A percentile compares a stretch with the other conserved stretches of the same genome.
Conservation (phyloP, 352 stramenopile species). For the Phytopythium vexans region DNA sequence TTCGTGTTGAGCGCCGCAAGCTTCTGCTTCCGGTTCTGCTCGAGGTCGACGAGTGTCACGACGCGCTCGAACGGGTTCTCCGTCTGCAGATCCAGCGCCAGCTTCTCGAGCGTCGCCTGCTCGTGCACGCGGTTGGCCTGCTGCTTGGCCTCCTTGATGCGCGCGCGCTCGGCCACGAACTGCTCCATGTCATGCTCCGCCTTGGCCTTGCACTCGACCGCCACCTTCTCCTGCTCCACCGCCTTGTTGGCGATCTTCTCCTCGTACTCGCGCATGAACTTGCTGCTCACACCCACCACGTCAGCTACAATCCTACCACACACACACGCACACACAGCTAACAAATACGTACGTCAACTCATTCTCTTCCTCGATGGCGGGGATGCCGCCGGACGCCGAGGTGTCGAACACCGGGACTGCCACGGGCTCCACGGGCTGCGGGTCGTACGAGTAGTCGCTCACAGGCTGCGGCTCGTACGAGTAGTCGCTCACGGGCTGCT, state of each 20-base stretch:
- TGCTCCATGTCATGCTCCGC: constrained; percentile 64
- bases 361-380: constrained; percentile 62
- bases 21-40: constrained; percentile 71
- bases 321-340: not conserved
- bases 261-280: constrained; percentile 74
- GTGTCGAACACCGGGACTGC: constrained; percentile 5
- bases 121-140: constrained; percentile 91
- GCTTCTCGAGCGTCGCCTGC: constrained; percentile 93
- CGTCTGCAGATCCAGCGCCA: constrained; percentile 92
- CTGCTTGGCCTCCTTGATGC: constrained; percentile 89
- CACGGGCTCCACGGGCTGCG: constrained; percentile 21
- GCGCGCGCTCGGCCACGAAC: constrained; percentile 83
- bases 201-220: constrained; percentile 68
- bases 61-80: constrained; percentile 94
- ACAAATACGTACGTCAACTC: constrained; percentile 60
- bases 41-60: constrained; percentile 92
- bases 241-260: constrained; percentile 65
- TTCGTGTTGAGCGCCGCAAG: constrained; percentile 58
- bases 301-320: not conserved
- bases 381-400: constrained; percentile 16
- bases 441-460: constrained; percentile 8
- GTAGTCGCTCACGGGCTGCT: constrained; percentile 21
- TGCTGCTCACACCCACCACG: constrained; percentile 25
- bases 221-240: constrained; percentile 70
- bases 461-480: constrained; percentile 14